phyloP scores from a whole-genome alignment of 129 eudicot genomes.

The Artemisia tridentata region DNA sequence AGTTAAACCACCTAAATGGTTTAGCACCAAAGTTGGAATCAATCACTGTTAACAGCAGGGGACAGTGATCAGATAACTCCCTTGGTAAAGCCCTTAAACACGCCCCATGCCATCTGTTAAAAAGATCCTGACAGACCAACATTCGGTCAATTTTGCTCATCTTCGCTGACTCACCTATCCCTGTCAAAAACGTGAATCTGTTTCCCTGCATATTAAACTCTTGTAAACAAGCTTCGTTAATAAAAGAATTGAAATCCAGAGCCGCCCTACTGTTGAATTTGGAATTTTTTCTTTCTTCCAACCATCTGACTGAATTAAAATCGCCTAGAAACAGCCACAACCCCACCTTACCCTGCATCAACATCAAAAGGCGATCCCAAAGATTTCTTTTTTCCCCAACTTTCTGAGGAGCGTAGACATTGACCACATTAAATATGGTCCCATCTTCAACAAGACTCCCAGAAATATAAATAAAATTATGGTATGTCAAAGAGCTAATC shows the following conservation, averaged over 20 bases:
- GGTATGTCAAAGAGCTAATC: not conserved
- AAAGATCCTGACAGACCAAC: not conserved
- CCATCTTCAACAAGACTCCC: not conserved
- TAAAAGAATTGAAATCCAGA: not conserved
- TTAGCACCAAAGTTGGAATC: not conserved
- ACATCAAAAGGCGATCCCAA: not conserved
- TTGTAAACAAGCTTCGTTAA: not conserved
- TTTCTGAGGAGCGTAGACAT: no score
- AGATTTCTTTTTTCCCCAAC: no score
- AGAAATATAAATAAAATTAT: not conserved
- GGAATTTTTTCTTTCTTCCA: not conserved
- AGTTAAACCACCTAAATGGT: slow-evolving; percentile 1
- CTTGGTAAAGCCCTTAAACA: not conserved
- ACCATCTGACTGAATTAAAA: slow-evolving; percentile 1
- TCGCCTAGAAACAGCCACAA: not conserved
- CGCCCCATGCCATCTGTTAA: not conserved
- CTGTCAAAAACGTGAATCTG: slow-evolving; percentile 5
- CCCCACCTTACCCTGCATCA: not conserved
- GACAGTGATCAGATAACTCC: not conserved
- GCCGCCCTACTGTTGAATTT: slow-evolving; percentile 1
- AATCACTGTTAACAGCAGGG: not conserved
- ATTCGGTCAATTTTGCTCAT: not conserved
- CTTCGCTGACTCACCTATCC: not conserved
- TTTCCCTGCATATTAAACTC: not conserved
- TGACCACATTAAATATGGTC: no score